These are phyloP conservation scores for Baorangia bicolor DNA, from an alignment of 768 basidiomycete species.

Conservation along the genomic window DNA sequence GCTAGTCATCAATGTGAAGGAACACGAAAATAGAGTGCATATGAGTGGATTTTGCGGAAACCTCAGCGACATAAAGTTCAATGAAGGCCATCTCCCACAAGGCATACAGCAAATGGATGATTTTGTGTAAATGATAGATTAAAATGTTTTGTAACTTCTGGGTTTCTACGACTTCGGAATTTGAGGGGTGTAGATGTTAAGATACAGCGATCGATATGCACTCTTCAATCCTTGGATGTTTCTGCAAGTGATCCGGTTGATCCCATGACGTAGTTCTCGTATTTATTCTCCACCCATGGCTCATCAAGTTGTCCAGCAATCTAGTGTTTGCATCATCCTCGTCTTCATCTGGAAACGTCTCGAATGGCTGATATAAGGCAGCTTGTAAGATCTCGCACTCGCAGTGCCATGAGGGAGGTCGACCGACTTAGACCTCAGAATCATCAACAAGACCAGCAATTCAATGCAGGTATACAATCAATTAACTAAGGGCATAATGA, in stretches of 20 bases:
- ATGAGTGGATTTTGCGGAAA: background rate
- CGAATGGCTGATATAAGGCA: too few relatives aligned
- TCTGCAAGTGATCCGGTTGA: too few relatives aligned
- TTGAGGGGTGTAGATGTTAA: background rate
- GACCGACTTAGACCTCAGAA: background rate
- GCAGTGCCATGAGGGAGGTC: too few relatives aligned
- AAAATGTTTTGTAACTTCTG: background rate
- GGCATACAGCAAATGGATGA: background rate
- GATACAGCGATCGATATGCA: too few relatives aligned
- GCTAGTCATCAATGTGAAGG: conserved; percentile 17
- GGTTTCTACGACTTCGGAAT: background rate
- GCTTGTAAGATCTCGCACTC: too few relatives aligned
- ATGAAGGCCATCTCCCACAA: background rate
- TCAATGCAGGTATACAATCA: background rate
- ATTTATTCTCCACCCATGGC: too few relatives aligned
- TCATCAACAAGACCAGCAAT: background rate
- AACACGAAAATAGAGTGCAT: conserved; percentile 9
- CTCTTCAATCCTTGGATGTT: too few relatives aligned
- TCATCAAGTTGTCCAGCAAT: too few relatives aligned
- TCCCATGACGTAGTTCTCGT: too few relatives aligned
- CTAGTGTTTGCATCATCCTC: too few relatives aligned
- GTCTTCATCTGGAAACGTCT: too few relatives aligned
- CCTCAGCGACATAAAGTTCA: background rate
- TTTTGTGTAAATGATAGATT: background rate
- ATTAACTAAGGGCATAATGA: too few relatives aligned